Base-by-base conservation (phyloP, 345 rosid species). In the Euphorbia tirucalli region DNA sequence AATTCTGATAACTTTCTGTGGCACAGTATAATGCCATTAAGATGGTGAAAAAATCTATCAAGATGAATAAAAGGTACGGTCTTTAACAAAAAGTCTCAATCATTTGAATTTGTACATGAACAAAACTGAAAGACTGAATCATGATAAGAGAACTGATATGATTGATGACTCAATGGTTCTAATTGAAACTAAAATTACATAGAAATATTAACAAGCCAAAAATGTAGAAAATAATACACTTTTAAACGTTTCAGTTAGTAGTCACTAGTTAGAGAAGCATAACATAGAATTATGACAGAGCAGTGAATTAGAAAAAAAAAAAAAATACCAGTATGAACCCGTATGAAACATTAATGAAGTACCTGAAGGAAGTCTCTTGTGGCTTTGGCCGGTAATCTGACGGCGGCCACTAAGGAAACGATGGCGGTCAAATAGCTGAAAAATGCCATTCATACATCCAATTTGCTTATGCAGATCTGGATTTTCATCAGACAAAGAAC, bases 371-470 rank as follows among this genome's bases (percentile, higher is more conserved):
- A 86, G 82, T 57, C 77, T 68, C 74, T 81, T 87, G 35, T 75
- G 86, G 82, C 69, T 80, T 32, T 68, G 78, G n/a, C n/a, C n/a
- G 65, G 66, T 71, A 61, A 77, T 50, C 48, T 87, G 90, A 18
- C 88, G 77, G 80, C 85, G 70, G 3, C 85, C 80, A 13, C 65
- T 16, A 13, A 87, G 83, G 78, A 81, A 87, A 82, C 82, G 92
- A 61, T 78, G 85, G 79, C 86, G 86, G 79, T 87, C 89, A 73
- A 93, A 91, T 68, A 91, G 86, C 44, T 91, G 94, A 68, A 91
- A 86, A 71, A 94, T 83, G 49, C 97, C 96, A 78, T 85, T 83
- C 89, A 91, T 91, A 77, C 98, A 94, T 58, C 98, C 96, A 72
- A 92, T 80, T 61, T 91, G 97, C 83, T 87, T 91, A 56, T 79